Evolutionary conservation across 805 yeast genomes (phyloP).

Genomic region (Yarrowia hollandica): DNA sequence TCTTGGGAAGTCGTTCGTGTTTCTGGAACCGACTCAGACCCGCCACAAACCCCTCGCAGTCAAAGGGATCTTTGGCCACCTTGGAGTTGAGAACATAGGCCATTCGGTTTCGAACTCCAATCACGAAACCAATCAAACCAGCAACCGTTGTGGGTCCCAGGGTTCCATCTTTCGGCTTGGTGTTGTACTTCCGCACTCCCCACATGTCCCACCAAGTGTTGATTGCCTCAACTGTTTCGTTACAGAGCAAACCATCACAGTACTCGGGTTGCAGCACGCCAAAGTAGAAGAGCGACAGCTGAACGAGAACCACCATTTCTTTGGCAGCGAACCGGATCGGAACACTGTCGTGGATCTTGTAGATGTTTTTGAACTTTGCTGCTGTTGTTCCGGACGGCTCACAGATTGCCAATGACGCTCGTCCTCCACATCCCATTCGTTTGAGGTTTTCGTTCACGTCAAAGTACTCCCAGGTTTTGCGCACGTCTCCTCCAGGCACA

Average conservation of each 20-base stretch:
- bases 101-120: slow-evolving; percentile 64
- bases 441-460: slow-evolving; percentile 74
- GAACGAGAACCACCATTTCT: slow-evolving; percentile 73
- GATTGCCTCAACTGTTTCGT: slow-evolving; percentile 70
- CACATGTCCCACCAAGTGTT: slow-evolving; percentile 77
- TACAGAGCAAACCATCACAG: slow-evolving; percentile 85
- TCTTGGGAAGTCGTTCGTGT: slow-evolving; percentile 55
- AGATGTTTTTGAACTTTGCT: slow-evolving; percentile 78
- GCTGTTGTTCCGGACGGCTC: slow-evolving; percentile 73
- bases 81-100: slow-evolving; percentile 55
- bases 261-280: slow-evolving; percentile 64
- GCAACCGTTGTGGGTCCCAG: slow-evolving; percentile 70
- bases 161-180: slow-evolving; percentile 51
- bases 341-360: slow-evolving; percentile 51
- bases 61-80: slow-evolving; percentile 80
- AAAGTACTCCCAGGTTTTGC: slow-evolving; percentile 57
- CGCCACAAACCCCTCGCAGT: slow-evolving; percentile 63
- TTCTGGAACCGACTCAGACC: slow-evolving; percentile 79
- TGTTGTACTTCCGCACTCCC: slow-evolving; percentile 48
- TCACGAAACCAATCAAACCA: slow-evolving; percentile 73
- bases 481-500: slow-evolving; percentile 47
- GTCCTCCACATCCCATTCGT: slow-evolving; percentile 77
- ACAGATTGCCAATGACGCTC: slow-evolving; percentile 73
- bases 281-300: slow-evolving; percentile 75
- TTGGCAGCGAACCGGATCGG: slow-evolving; percentile 65